phyloP scores from a whole-genome alignment of 352 stramenopile species.

The Poterioochromonas sp. region DNA sequence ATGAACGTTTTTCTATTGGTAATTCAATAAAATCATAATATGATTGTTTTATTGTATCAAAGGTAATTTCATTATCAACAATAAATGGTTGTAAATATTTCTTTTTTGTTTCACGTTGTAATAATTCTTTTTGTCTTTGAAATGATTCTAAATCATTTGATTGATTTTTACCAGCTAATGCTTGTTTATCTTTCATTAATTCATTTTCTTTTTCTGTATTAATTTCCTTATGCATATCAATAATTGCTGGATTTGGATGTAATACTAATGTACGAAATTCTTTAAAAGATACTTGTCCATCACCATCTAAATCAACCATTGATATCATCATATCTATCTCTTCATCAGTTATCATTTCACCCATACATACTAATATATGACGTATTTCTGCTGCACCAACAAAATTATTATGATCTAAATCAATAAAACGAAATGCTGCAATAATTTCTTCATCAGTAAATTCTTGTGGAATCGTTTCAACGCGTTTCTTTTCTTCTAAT shows the following conservation, averaged over 20 bases:
- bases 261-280: constrained; percentile 76
- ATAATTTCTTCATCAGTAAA: constrained; percentile 84
- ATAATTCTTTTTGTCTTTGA: constrained; percentile 46
- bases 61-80: constrained; percentile 47
- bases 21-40: constrained; percentile 9
- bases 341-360: constrained; percentile 84
- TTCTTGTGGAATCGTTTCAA: constrained; percentile 43
- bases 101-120: constrained; percentile 43
- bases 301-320: constrained; percentile 78
- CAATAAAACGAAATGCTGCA: constrained; percentile 75
- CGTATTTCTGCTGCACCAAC: constrained; percentile 78
- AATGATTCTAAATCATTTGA: constrained; percentile 22
- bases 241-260: constrained; percentile 68
- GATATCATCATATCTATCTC: constrained; percentile 76
- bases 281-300: constrained; percentile 78
- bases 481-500: constrained; percentile 32
- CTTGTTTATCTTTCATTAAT: constrained; percentile 12
- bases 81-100: constrained; percentile 48
- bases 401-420: constrained; percentile 84
- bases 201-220: constrained; percentile 21
- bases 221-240: constrained; percentile 55
- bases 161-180: constrained; percentile 28
- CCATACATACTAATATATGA: constrained; percentile 87
- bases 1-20: constrained; percentile 20
- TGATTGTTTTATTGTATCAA: background rate